Evolutionary conservation across 164 flowering plant species (phyloP).

Genomic region (Buxus sempervirens): DNA sequence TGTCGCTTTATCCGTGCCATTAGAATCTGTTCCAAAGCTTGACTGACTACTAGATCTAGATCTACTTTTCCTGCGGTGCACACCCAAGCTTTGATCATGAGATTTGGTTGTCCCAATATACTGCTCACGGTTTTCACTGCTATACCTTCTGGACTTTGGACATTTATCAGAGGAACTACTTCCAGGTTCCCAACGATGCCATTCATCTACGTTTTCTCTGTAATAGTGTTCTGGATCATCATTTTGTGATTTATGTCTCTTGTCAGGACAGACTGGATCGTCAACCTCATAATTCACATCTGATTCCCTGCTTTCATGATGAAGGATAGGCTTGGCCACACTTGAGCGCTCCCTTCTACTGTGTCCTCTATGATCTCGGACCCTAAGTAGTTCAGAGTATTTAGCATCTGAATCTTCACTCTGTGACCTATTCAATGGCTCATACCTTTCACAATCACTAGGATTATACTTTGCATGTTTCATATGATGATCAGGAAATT

Average conservation of each 20-base stretch:
- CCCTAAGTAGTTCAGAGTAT: conserved; percentile 6
- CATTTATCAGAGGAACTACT: conserved; percentile 1
- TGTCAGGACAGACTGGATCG: conserved; percentile 4
- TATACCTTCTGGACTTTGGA: conserved; percentile 6
- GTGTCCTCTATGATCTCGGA: conserved; percentile 9
- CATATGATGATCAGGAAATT: conserved; percentile 3
- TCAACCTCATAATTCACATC: conserved; percentile 10
- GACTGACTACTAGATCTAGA: neutral
- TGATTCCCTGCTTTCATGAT: neutral
- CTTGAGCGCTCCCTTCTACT: conserved; percentile 15
- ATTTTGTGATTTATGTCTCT: conserved; percentile 8
- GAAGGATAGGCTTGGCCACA: neutral
- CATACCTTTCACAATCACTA: neutral
- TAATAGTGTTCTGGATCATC: conserved; percentile 1
- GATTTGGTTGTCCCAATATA: conserved; percentile 5
- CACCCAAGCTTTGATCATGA: conserved; percentile 1
- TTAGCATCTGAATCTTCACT: conserved; percentile 5
- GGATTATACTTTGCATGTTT: conserved; percentile 3
- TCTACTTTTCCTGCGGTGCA: neutral
- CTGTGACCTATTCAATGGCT: neutral
- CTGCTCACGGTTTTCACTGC: no score
- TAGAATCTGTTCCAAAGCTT: neutral
- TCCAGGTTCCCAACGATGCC: conserved; percentile 5
- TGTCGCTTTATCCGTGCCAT: conserved; percentile 4
- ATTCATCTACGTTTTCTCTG: neutral